These are phyloP conservation scores for Picea glauca DNA, from an alignment of 75 land plant species.

Conservation along the genomic window DNA sequence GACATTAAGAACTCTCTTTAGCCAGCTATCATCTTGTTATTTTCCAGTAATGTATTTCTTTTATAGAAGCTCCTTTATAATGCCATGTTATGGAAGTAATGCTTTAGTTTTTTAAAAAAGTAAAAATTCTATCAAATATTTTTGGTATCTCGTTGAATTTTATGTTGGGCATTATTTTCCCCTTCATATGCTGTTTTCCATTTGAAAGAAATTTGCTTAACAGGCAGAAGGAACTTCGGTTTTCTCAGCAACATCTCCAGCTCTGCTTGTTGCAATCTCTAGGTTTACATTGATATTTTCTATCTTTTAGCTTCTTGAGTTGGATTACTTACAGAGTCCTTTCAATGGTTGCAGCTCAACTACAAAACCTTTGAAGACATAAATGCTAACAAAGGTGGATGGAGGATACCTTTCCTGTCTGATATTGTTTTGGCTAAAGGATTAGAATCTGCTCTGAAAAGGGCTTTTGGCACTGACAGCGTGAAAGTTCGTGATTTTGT, in stretches of 20 bases:
- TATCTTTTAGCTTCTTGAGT: background rate
- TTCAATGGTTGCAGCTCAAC: constrained; percentile 48
- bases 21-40: background rate
- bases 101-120: background rate
- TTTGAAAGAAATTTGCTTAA: background rate
- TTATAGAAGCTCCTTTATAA: background rate
- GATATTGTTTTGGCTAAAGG: constrained; percentile 51
- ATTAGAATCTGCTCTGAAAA: constrained; percentile 54
- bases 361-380: constrained; percentile 69
- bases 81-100: background rate
- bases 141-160: background rate
- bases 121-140: background rate
- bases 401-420: constrained; percentile 63
- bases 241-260: no score
- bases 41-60: background rate
- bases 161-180: background rate
- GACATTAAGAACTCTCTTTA: background rate
- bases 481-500: constrained; percentile 77
- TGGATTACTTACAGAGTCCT: constrained; percentile 1
- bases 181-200: background rate
- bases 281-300: background rate
- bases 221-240: background rate
- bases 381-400: constrained; percentile 58
- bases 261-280: background rate
- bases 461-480: constrained; percentile 56